Percentiles rank a stretch among this genome's conserved stretches.
These are phyloP conservation scores for Aspergillus incahuasiensis DNA, from an alignment of 495 filamentous ascomycete species.

Conservation along the genomic window DNA sequence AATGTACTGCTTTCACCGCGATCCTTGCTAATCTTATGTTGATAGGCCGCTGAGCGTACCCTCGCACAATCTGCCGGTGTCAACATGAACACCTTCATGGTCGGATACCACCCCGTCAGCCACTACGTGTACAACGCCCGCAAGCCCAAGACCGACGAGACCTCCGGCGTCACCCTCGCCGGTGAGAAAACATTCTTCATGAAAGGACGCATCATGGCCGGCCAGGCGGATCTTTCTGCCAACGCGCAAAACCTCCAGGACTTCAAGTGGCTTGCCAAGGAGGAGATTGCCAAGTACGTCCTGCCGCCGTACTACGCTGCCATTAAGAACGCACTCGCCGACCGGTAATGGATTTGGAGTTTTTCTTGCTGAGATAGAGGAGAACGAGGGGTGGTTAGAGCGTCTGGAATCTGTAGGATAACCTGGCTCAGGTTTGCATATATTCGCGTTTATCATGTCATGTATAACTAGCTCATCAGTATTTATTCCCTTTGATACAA, in stretches of 20 bases:
- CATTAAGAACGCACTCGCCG: slow-evolving; percentile 75
- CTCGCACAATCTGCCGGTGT: slow-evolving; percentile 71
- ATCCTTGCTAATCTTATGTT: slow-evolving; percentile 6
- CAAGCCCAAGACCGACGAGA: slow-evolving; percentile 32
- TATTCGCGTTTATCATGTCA: slow-evolving; percentile 36
- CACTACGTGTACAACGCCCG: slow-evolving; percentile 57
- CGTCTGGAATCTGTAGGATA: slow-evolving; percentile 2
- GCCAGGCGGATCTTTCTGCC: slow-evolving; percentile 74
- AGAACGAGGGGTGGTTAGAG: slow-evolving; percentile 11
- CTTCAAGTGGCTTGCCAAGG: slow-evolving; percentile 88
- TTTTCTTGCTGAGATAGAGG: not conserved
- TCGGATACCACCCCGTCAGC: slow-evolving; percentile 84
- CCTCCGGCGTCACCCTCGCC: slow-evolving; percentile 26
- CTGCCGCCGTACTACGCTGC: slow-evolving; percentile 60
- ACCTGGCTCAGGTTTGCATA: slow-evolving; percentile 32
- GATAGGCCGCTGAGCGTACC: slow-evolving; percentile 74
- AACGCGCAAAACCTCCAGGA: slow-evolving; percentile 72
- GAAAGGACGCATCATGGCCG: slow-evolving; percentile 92
- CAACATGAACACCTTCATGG: slow-evolving; percentile 99
- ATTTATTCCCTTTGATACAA: slow-evolving; percentile 13
- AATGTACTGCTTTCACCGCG: not conserved
- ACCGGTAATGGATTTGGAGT: slow-evolving; percentile 44
- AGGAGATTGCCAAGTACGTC: slow-evolving; percentile 70
- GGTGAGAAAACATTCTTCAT: slow-evolving; percentile 92
- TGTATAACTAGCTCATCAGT: slow-evolving; percentile 42